These are phyloP conservation scores for Cetradonia linearis DNA, from an alignment of 495 filamentous ascomycete species.

Conservation along the genomic window DNA sequence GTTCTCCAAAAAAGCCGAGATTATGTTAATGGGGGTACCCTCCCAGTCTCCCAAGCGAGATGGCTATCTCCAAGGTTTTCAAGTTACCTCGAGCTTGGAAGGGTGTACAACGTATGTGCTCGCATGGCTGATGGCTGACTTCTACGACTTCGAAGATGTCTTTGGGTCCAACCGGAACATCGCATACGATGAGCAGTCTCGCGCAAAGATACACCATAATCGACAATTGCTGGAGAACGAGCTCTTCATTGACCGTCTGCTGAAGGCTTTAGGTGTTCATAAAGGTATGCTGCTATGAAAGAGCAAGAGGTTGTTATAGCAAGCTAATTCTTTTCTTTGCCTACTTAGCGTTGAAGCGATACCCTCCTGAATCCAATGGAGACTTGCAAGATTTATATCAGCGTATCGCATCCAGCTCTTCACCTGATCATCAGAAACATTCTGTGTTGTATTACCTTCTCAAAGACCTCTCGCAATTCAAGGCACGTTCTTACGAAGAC, in stretches of 20 bases:
- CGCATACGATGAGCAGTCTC: conserved; percentile 47
- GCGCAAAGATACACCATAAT: conserved; percentile 49
- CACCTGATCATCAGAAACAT: conserved; percentile 62
- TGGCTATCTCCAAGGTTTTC: not conserved
- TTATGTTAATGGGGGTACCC: no score
- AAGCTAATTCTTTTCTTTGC: not conserved
- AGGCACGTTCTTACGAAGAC: conserved; percentile 36
- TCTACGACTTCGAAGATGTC: conserved; percentile 48
- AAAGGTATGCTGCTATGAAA: conserved; percentile 40
- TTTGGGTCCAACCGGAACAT: conserved; percentile 55
- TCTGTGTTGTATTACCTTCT: conserved; percentile 73
- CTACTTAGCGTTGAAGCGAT: conserved; percentile 45
- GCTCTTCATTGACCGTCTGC: conserved; percentile 64
- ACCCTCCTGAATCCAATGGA: conserved; percentile 57
- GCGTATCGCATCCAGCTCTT: conserved; percentile 48
- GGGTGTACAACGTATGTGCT: no score
- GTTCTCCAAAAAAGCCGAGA: no score
- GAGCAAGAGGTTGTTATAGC: not conserved
- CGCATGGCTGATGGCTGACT: conserved; percentile 13
- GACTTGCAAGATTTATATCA: conserved; percentile 55
- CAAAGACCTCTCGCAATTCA: conserved; percentile 53
- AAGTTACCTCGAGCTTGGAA: not conserved
- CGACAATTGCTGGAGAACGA: conserved; percentile 53
- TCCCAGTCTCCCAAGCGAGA: not conserved
- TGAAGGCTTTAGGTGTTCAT: conserved; percentile 58